Conservation (phyloP, 2,329 filamentous ascomycete genomes). For the Pseudogymnoascus destructans region DNA sequence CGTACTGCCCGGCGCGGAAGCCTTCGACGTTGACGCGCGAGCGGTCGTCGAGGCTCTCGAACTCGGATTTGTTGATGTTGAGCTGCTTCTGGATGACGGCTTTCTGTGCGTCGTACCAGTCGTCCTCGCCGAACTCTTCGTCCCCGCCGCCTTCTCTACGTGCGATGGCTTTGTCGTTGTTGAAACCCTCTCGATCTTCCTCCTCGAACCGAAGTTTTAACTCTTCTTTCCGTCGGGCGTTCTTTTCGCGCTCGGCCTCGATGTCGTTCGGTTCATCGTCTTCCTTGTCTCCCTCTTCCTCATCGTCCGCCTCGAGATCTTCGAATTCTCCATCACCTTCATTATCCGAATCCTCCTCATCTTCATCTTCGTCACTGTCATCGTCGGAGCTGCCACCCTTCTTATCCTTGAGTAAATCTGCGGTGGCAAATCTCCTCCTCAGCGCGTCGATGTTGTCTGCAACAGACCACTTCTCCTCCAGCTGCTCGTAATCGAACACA, state of each 20-base stretch:
- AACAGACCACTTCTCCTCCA: constrained; percentile 77
- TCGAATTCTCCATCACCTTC: constrained; percentile 71
- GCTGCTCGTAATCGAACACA: constrained; percentile 61
- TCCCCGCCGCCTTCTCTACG: constrained; percentile 56
- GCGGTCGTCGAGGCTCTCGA: constrained; percentile 70
- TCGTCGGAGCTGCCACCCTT: constrained; percentile 39
- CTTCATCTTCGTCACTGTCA: constrained; percentile 31
- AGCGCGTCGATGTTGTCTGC: constrained; percentile 65
- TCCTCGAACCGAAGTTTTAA: constrained; percentile 90
- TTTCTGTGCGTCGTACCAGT: constrained; percentile 98
- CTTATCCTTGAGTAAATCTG: constrained; percentile 45
- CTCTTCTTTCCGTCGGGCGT: constrained; percentile 87
- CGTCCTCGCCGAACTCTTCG: constrained; percentile 83
- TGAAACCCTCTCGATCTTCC: constrained; percentile 92
- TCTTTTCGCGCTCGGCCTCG: constrained; percentile 81
- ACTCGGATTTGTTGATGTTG: constrained; percentile 92
- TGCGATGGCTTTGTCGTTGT: constrained; percentile 74
- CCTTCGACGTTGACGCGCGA: constrained; percentile 80
- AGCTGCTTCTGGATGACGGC: constrained; percentile 88
- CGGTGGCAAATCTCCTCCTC: constrained; percentile 61
- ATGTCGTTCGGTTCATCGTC: constrained; percentile 35
- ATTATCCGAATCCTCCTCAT: constrained; percentile 36
- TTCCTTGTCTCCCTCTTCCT: constrained; percentile 33
- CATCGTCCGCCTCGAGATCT: constrained; percentile 60
- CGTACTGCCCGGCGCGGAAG: constrained; percentile 83